phyloP scores from a whole-genome alignment of 768 basidiomycete species.

The Infundibulicybe gibba region DNA sequence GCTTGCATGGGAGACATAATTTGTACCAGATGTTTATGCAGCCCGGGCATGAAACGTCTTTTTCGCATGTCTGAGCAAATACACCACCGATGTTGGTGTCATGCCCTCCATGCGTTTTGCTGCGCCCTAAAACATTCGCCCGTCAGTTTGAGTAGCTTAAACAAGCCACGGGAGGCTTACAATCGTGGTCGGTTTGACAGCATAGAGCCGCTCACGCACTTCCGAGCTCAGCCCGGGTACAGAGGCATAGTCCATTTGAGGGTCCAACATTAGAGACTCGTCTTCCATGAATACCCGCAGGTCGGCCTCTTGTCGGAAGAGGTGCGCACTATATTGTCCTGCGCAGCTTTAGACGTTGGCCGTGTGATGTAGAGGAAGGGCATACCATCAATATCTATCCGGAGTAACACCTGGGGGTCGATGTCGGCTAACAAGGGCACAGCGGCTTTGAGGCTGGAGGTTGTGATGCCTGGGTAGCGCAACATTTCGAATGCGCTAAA shows the following conservation, averaged over 20 bases:
- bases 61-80: constrained; percentile 63
- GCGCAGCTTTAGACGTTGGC: background rate
- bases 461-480: constrained; percentile 49
- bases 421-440: constrained; percentile 50
- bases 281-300: constrained; percentile 72
- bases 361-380: background rate
- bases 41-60: constrained; percentile 19
- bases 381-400: constrained; percentile 72
- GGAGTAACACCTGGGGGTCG: constrained; percentile 47
- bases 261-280: constrained; percentile 67
- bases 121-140: constrained; percentile 56
- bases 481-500: constrained; percentile 75
- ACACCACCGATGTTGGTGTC: constrained; percentile 76
- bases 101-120: constrained; percentile 93
- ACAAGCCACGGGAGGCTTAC: constrained; percentile 30
- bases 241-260: constrained; percentile 61
- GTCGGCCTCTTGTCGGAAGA: constrained; percentile 73
- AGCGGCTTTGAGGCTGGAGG: constrained; percentile 32
- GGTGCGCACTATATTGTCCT: constrained; percentile 63
- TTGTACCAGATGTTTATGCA: no score
- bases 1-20: no score
- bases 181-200: constrained; percentile 64
- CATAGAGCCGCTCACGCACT: constrained; percentile 60
- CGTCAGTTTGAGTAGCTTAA: no score
- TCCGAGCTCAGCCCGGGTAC: constrained; percentile 75